Percentiles rank a stretch among this genome's conserved stretches.
phyloP scores from a whole-genome alignment of 257 asterid species.

The Solanum medicagineum region DNA sequence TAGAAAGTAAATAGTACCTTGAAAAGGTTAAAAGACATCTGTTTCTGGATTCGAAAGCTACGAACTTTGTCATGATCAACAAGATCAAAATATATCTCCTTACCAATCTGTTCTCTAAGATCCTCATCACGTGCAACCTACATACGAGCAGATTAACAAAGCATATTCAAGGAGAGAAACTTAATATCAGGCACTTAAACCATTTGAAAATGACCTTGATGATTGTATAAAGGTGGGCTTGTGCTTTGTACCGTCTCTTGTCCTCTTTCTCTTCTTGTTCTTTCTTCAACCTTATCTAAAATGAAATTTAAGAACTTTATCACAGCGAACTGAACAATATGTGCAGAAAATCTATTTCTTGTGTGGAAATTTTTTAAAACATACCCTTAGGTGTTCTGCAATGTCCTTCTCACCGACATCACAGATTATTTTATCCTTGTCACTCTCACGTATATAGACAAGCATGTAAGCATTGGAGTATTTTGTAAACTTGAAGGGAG shows the following conservation, averaged over 20 bases:
- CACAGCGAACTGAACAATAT: neutral
- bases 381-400: slow-evolving; percentile 95
- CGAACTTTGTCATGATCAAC: slow-evolving; percentile 97
- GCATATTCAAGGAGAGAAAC: neutral
- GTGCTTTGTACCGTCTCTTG: slow-evolving; percentile 83
- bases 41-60: slow-evolving; percentile 88
- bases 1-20: slow-evolving; percentile 40
- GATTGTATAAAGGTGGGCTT: slow-evolving; percentile 91
- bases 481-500: slow-evolving; percentile 92
- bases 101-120: slow-evolving; percentile 82
- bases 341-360: neutral
- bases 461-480: slow-evolving; percentile 99
- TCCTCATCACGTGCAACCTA: slow-evolving; percentile 99
- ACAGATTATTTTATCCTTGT: slow-evolving; percentile 92
- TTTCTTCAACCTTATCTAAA: slow-evolving; percentile 86
- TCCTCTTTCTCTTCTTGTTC: slow-evolving; percentile 98
- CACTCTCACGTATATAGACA: slow-evolving; percentile 91
- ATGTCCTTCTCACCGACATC: slow-evolving; percentile 98
- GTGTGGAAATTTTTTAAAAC: neutral
- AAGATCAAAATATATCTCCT: slow-evolving; percentile 82
- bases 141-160: neutral
- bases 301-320: neutral
- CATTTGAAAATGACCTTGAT: slow-evolving; percentile 54
- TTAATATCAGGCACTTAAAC: neutral
- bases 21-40: slow-evolving; percentile 63